A percentile compares a stretch with the other conserved stretches of the same genome.
Evolutionary conservation across 1,284 basidiomycete genomes (phyloP).

Genomic region (Mycena sp.): DNA sequence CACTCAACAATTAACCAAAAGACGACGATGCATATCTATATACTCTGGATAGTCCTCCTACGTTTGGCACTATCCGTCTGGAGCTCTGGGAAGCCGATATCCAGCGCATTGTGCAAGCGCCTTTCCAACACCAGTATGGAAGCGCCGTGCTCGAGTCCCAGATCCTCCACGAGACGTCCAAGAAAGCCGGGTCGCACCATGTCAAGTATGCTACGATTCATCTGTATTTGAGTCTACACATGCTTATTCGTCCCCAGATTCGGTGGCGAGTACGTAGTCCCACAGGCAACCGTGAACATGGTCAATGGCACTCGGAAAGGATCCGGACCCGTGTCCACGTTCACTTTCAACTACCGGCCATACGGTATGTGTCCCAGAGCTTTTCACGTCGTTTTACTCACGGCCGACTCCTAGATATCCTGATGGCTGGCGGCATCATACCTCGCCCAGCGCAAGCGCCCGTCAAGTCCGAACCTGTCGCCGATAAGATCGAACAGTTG

Average conservation of each 20-base stretch:
- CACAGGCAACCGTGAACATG: conserved; percentile 30
- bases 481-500: conserved; percentile 16
- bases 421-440: conserved; percentile 28
- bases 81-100: conserved; percentile 33
- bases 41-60: conserved; percentile 26
- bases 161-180: conserved; percentile 33
- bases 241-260: conserved; percentile 17
- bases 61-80: conserved; percentile 31
- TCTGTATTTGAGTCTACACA: background rate
- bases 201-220: conserved; percentile 25
- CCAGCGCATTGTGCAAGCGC: conserved; percentile 21
- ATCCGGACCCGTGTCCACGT: conserved; percentile 23
- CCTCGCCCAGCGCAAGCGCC: conserved; percentile 9
- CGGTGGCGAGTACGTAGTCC: conserved; percentile 31
- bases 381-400: too few relatives aligned
- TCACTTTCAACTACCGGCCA: conserved; percentile 33
- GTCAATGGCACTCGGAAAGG: conserved; percentile 26
- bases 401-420: conserved; percentile 24
- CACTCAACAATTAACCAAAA: too few relatives aligned
- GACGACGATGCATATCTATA: conserved; percentile 33
- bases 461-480: conserved; percentile 25
- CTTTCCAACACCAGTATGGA: conserved; percentile 26
- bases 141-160: conserved; percentile 24
- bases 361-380: conserved; percentile 18
- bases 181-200: conserved; percentile 34